Conservation (phyloP, 495 filamentous ascomycete species). For the Xylaria castorea region DNA sequence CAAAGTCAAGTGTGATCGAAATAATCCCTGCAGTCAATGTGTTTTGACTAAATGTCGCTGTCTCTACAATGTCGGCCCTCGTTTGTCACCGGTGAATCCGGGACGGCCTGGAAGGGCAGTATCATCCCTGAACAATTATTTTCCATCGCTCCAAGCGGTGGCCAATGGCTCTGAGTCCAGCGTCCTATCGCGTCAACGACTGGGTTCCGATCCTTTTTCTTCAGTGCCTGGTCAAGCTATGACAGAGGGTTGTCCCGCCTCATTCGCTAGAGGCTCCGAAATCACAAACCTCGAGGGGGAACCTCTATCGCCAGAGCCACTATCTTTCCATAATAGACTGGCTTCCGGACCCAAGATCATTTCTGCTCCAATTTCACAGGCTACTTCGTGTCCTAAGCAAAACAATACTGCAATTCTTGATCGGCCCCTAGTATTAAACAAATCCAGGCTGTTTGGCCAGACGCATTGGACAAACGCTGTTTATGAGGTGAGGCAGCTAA, state of each 20-base stretch:
- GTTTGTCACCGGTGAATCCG: background rate
- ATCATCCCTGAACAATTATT: background rate
- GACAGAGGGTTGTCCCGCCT: background rate
- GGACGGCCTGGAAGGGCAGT: background rate
- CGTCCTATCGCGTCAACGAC: background rate
- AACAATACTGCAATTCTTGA: background rate
- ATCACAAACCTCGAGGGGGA: background rate
- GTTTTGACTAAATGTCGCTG: conserved; percentile 21
- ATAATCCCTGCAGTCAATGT: conserved; percentile 53
- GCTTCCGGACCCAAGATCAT: background rate
- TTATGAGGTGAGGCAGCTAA: background rate
- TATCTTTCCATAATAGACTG: background rate
- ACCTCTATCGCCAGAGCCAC: background rate
- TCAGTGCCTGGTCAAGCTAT: background rate
- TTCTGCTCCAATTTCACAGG: background rate
- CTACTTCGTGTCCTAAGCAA: background rate
- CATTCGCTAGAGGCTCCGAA: background rate
- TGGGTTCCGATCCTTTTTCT: background rate
- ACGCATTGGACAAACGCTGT: conserved; percentile 19
- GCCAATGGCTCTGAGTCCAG: background rate
- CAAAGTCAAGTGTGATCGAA: conserved; percentile 63
- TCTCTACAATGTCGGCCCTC: conserved; percentile 7
- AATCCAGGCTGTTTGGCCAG: conserved; percentile 13
- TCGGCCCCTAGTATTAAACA: background rate
- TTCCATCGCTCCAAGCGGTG: background rate